Evolutionary conservation across 2,329 filamentous ascomycete species (phyloP).

Genomic region (Epicoccum nigrum): DNA sequence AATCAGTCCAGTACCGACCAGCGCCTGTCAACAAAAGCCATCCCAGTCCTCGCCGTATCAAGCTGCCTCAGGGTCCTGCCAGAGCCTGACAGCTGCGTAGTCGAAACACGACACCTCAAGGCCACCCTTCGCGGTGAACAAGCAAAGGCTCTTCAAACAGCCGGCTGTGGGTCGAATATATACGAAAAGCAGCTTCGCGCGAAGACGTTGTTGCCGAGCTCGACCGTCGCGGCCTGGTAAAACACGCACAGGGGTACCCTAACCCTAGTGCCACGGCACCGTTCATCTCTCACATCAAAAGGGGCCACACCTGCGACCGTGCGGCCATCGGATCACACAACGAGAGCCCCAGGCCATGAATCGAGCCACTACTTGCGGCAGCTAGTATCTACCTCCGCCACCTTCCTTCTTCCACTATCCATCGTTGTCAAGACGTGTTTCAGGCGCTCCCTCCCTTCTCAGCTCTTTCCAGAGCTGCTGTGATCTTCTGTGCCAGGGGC

Average conservation of each 20-base stretch:
- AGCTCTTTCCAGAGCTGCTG: constrained; percentile 35
- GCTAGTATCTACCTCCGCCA: constrained; percentile 34
- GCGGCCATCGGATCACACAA: constrained; percentile 34
- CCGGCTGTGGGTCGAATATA: constrained; percentile 13
- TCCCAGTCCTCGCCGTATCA: background rate
- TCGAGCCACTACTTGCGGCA: constrained; percentile 31
- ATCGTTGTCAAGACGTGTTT: constrained; percentile 41
- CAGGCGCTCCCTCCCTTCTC: constrained; percentile 32
- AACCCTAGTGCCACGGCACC: constrained; percentile 27
- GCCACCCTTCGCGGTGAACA: constrained; percentile 2
- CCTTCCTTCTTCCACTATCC: constrained; percentile 30
- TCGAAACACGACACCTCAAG: constrained; percentile 9
- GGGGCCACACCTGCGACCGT: constrained; percentile 38
- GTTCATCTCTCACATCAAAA: constrained; percentile 34
- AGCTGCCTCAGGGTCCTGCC: constrained; percentile 11
- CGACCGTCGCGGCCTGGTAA: constrained; percentile 20
- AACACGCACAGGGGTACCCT: constrained; percentile 25
- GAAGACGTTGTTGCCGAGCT: constrained; percentile 19
- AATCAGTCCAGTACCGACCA: constrained; percentile 2
- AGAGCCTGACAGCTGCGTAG: constrained; percentile 3
- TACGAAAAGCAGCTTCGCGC: constrained; percentile 17
- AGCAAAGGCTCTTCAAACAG: constrained; percentile 10
- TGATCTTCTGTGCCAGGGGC: constrained; percentile 29
- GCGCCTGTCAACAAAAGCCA: constrained; percentile 10
- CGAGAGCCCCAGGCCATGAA: constrained; percentile 36